Conservation (phyloP, 2,329 filamentous ascomycete species). For the Nemania sp. region DNA sequence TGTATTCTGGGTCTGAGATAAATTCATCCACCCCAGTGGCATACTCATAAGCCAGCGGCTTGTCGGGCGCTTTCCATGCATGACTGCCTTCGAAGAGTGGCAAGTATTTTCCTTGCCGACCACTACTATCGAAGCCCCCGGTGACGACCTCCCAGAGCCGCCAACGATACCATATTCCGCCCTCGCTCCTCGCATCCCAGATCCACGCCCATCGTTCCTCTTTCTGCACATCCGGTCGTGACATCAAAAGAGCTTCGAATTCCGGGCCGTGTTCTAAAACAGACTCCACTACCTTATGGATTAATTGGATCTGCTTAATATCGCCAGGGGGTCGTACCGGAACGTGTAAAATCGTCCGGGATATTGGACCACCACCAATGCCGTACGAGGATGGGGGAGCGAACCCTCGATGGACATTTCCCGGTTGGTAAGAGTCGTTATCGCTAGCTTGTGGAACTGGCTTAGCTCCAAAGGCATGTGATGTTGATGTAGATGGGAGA, state of each 20-base stretch:
- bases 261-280: conserved; percentile 84
- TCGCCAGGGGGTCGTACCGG: conserved; percentile 81
- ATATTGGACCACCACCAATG: conserved; percentile 56
- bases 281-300: conserved; percentile 87
- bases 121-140: conserved; percentile 61
- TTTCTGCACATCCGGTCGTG: conserved; percentile 80
- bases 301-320: conserved; percentile 81
- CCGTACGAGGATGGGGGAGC: conserved; percentile 81
- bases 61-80: conserved; percentile 81
- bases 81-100: conserved; percentile 81
- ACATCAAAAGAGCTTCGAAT: conserved; percentile 94
- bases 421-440: conserved; percentile 55
- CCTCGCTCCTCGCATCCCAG: conserved; percentile 84
- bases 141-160: conserved; percentile 89
- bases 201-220: conserved; percentile 96
- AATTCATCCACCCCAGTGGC: conserved; percentile 81
- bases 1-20: conserved; percentile 84
- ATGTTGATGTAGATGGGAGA: conserved; percentile 60
- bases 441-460: conserved; percentile 62
- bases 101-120: conserved; percentile 65
- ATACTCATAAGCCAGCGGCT: conserved; percentile 83
- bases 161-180: conserved; percentile 93
- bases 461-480: conserved; percentile 83
- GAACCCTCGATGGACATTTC: conserved; percentile 70
- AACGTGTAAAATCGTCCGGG: conserved; percentile 68